These are phyloP conservation scores for Dothistroma septosporum DNA, from an alignment of 2,329 filamentous ascomycete genomes.

Conservation along the genomic window DNA sequence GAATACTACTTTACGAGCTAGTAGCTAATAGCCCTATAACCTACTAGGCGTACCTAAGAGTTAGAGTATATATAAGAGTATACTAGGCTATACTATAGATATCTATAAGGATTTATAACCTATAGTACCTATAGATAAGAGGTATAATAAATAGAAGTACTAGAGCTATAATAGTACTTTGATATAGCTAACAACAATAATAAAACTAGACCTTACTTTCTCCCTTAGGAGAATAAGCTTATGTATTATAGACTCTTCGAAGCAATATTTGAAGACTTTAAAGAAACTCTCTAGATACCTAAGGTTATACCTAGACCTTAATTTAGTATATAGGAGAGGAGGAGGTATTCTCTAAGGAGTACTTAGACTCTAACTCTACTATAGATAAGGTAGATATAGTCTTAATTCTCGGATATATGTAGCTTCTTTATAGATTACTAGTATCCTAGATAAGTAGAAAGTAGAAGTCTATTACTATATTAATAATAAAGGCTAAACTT, in stretches of 20 bases:
- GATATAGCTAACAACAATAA: neutral
- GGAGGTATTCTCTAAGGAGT: neutral
- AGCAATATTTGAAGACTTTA: neutral
- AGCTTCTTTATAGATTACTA: neutral
- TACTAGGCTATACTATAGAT: too few species aligned
- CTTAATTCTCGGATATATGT: neutral
- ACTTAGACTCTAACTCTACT: neutral
- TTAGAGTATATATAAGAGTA: too few species aligned
- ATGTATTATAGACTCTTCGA: neutral
- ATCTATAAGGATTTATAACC: neutral
- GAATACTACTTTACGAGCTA: too few species aligned
- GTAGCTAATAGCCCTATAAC: too few species aligned
- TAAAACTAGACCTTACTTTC: neutral
- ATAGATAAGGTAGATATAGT: constrained; percentile 1
- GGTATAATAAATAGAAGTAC: neutral
- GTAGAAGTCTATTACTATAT: neutral
- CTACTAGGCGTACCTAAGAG: too few species aligned
- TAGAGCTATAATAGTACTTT: neutral
- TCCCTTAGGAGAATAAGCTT: neutral
- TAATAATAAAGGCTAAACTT: neutral
- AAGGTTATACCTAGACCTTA: neutral
- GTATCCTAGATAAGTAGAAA: neutral
- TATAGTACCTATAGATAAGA: neutral
- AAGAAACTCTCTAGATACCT: neutral
- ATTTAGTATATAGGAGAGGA: neutral